Evolutionary conservation across 1,139 yeast genomes (phyloP), one percentile per base, ranked within the genome.

Genomic region (Kodamaea suecica): DNA sequence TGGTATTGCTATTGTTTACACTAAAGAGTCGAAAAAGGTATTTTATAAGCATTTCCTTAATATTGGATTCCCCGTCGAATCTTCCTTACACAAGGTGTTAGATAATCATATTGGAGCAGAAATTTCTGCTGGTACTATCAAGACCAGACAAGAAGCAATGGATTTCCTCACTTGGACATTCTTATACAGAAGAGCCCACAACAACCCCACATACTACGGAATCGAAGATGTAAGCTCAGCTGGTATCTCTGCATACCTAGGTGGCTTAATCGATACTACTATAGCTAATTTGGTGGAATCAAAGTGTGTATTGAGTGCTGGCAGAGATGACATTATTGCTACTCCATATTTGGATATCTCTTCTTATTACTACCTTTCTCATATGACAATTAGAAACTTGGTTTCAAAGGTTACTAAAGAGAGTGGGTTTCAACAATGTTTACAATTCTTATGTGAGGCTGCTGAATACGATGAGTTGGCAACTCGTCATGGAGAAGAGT

Each of bases 21-120:
- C 98, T 3, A 87, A 86, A 53, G 97, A 94, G 52, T 75, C 90
- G 3, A 92, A 90, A 47, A 92, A 92, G 61, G 76, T 81, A 55
- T 94, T 90, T 52, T 92, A 94, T 64, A 92, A 92, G 53, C 96
- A 94, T 58, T 92, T 92, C 57, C 62, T 92, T 50, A 94, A 92
- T 54, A 80, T 87, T 42, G 98, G 99, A 0, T 92, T 94, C 63
- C 99, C 99, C 0, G 98, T 94, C 10, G 99, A 92, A 57, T 87
- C 97, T 0, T 86, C 96, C 1, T 66, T 92, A 41, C 97, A 92
- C 59, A 88, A 88, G 52, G 95, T 86, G 3, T 64, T 94, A 50
- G 97, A 87, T 59, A 84, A 92, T 58, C 98, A 94, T 66, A 71
- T 92, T 55, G 98, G 97, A 54, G 98, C 98, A 3, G 98, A 94